Evolutionary conservation across 345 rosid genomes (phyloP).

Genomic region (Abelmoschus esculentus): DNA sequence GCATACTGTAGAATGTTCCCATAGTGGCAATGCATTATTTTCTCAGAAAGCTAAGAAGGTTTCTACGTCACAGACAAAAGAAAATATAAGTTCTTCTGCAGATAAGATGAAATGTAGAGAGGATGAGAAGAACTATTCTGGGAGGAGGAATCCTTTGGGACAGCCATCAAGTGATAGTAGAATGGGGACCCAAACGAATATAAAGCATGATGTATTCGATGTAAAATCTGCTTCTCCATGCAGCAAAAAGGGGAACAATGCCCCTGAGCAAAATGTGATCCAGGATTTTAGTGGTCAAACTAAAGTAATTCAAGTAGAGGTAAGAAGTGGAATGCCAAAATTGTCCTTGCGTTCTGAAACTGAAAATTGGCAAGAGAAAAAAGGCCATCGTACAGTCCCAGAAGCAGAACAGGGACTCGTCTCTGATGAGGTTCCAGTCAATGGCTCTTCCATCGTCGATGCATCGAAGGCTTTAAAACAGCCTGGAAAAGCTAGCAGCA

Average conservation of each 20-base stretch:
- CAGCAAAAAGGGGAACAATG: slow-evolving; percentile 10
- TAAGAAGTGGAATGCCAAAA: slow-evolving; percentile 11
- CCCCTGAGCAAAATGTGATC: slow-evolving; percentile 11
- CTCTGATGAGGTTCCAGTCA: slow-evolving; percentile 4
- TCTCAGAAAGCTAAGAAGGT: slow-evolving; percentile 13
- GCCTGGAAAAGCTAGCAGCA: slow-evolving; percentile 21
- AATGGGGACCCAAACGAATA: slow-evolving; percentile 17
- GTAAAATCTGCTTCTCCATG: slow-evolving; percentile 12
- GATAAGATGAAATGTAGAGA: slow-evolving; percentile 18
- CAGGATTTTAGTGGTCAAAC: slow-evolving; percentile 20
- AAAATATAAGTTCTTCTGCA: slow-evolving; percentile 15
- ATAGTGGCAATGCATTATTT: slow-evolving; percentile 11
- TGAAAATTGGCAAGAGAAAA: slow-evolving; percentile 12
- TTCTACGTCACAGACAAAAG: slow-evolving; percentile 16
- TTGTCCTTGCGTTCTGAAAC: slow-evolving; percentile 13
- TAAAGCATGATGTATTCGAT: slow-evolving; percentile 20
- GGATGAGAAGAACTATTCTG: slow-evolving; percentile 17
- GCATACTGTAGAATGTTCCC: slow-evolving; percentile 6
- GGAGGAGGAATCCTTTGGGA: slow-evolving; percentile 13
- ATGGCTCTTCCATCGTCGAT: slow-evolving; percentile 25
- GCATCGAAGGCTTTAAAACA: slow-evolving; percentile 22
- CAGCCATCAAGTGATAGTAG: slow-evolving; percentile 19
- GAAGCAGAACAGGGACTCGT: slow-evolving; percentile 9
- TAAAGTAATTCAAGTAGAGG: slow-evolving; percentile 20
- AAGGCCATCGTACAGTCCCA: slow-evolving; percentile 4